Conservation (phyloP, 202 grass and related monocot species). For the Schoenoplectus tabernaemontani region DNA sequence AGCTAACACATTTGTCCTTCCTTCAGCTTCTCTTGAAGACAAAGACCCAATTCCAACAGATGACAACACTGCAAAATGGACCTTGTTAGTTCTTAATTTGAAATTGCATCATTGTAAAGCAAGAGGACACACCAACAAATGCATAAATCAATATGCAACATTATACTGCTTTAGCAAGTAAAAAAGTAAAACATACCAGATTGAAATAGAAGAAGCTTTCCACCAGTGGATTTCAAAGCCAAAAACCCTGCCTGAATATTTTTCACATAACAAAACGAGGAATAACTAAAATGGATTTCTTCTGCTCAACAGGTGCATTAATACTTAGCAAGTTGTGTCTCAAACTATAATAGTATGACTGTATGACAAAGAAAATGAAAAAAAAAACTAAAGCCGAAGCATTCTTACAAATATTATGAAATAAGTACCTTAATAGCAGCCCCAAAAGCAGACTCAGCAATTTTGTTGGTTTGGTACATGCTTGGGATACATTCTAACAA, state of each 20-base stretch:
- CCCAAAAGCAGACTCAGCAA: constrained; percentile 73
- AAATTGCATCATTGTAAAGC: constrained; percentile 7
- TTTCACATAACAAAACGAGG: background rate
- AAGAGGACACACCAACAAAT: background rate
- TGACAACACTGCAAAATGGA: constrained; percentile 53
- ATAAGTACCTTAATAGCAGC: constrained; percentile 73
- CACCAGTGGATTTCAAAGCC: constrained; percentile 66
- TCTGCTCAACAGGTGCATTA: background rate
- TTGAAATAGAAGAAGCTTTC: constrained; percentile 80
- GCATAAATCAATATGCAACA: background rate
- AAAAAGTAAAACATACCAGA: constrained; percentile 44
- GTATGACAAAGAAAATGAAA: constrained; percentile 16
- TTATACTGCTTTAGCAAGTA: constrained; percentile 1
- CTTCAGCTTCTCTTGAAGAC: constrained; percentile 80
- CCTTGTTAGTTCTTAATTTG: constrained; percentile 1
- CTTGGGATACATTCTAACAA: constrained; percentile 69
- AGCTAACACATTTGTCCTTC: constrained; percentile 55
- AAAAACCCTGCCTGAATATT: constrained; percentile 59
- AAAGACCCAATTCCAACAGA: constrained; percentile 58
- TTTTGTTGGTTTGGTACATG: constrained; percentile 66
- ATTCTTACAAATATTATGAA: constrained; percentile 23
- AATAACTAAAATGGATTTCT: background rate
- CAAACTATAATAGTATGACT: constrained; percentile 13
- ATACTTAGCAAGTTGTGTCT: background rate
- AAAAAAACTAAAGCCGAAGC: background rate